phyloP scores from a whole-genome alignment of 805 yeast species.

The Wickerhamiella spandovensis region DNA sequence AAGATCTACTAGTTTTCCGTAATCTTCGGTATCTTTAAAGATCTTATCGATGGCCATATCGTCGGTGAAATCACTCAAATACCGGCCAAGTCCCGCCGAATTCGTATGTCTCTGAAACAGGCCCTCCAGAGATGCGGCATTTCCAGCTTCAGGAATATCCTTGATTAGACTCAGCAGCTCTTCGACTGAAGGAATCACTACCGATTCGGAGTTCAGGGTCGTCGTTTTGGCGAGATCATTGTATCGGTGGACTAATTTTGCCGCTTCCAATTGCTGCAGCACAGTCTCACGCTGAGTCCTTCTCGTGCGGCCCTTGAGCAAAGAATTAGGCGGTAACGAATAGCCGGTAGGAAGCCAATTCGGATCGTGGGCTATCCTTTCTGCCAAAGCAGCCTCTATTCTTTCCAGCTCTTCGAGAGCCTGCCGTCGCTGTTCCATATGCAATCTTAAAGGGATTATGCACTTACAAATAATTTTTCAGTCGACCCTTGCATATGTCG shows the following conservation, averaged over 20 bases:
- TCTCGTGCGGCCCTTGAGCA: conserved; percentile 19
- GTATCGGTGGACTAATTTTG: conserved; percentile 36
- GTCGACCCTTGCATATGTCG: conserved; percentile 12
- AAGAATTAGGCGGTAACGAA: not conserved
- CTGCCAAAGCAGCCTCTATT: conserved; percentile 52
- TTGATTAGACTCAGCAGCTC: conserved; percentile 4
- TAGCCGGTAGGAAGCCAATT: conserved; percentile 8
- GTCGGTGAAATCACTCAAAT: conserved; percentile 39
- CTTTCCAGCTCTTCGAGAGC: conserved; percentile 45
- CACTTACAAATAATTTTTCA: not conserved
- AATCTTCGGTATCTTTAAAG: conserved; percentile 40
- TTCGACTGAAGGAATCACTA: not conserved
- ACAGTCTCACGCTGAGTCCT: conserved; percentile 39
- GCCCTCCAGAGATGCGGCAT: not conserved
- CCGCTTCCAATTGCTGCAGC: conserved; percentile 57
- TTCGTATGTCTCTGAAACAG: not conserved
- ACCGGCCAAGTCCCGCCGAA: conserved; percentile 16
- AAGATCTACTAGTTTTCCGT: conserved; percentile 41
- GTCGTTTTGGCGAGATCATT: not conserved
- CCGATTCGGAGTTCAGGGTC: too few species aligned
- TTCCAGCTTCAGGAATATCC: conserved; percentile 3
- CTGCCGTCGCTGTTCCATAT: conserved; percentile 17
- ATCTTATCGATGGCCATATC: conserved; percentile 35
- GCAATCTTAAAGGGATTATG: not conserved
- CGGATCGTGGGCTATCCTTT: conserved; percentile 32